phyloP scores from a whole-genome alignment of 306 rosid genomes.

The Fragaria nilgerrensis region DNA sequence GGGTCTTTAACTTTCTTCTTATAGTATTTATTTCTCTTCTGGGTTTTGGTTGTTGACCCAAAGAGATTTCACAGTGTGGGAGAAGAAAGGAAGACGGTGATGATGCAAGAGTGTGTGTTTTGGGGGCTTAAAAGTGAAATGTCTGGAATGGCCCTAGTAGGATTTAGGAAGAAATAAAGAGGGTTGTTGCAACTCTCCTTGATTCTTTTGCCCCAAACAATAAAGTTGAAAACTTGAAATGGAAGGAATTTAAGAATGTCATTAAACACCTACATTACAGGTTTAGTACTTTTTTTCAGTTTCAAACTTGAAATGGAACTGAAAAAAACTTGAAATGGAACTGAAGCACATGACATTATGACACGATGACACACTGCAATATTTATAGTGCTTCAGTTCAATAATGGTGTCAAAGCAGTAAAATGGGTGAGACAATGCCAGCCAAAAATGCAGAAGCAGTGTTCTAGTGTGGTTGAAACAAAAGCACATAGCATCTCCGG shows the following conservation, averaged over 20 bases:
- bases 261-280: not conserved
- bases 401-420: not conserved
- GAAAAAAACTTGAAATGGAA: no score
- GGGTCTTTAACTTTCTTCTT: not conserved
- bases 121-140: constrained; percentile 22
- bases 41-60: constrained; percentile 25
- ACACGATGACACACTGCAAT: no score
- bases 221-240: not conserved
- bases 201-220: constrained; percentile 20
- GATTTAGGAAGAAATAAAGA: not conserved
- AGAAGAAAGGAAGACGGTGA: constrained; percentile 2
- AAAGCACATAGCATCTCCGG: not conserved
- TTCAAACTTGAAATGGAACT: not conserved
- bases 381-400: no score
- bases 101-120: not conserved
- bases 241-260: not conserved
- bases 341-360: no score
- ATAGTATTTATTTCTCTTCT: not conserved
- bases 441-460: constrained; percentile 10
- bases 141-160: constrained; percentile 32
- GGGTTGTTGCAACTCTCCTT: not conserved
- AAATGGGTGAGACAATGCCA: constrained; percentile 24
- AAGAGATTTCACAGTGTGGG: constrained; percentile 5
- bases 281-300: not conserved
- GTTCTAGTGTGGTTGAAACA: not conserved